Conservation (phyloP, 2,329 filamentous ascomycete species). For the Thelonectria olida region DNA sequence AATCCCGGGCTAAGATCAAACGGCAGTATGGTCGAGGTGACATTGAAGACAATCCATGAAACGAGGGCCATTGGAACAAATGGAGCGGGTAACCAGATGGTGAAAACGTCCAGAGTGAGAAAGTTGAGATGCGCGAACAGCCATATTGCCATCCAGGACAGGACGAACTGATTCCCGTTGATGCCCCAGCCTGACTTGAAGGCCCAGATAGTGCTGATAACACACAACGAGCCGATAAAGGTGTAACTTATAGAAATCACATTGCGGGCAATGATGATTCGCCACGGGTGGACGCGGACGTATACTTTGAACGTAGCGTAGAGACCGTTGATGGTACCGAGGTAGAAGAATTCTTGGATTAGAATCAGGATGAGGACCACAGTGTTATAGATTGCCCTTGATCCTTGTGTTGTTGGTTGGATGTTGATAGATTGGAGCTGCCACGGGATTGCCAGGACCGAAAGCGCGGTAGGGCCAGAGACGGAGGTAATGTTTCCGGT, state of each 20-base stretch:
- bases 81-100: conserved; percentile 32
- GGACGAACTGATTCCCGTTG: conserved; percentile 24
- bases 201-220: conserved; percentile 24
- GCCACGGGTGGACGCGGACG: conserved; percentile 3
- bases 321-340: conserved; percentile 34
- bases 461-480: conserved; percentile 22
- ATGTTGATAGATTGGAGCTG: conserved; percentile 32
- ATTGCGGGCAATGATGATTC: conserved; percentile 30
- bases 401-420: conserved; percentile 33
- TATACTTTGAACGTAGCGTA: conserved; percentile 35
- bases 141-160: conserved; percentile 33
- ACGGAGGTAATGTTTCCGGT: conserved; percentile 25
- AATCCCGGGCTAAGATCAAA: conserved; percentile 29
- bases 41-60: conserved; percentile 29
- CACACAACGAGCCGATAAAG: conserved; percentile 26
- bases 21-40: conserved; percentile 29
- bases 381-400: conserved; percentile 37
- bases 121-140: conserved; percentile 33
- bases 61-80: conserved; percentile 34
- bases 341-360: conserved; percentile 37
- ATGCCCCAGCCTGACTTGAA: conserved; percentile 27
- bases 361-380: conserved; percentile 36
- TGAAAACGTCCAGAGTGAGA: conserved; percentile 33
- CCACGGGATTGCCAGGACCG: conserved; percentile 34
- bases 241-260: conserved; percentile 26